phyloP scores from a whole-genome alignment of 768 basidiomycete genomes.

The Suillus hirtellus region DNA sequence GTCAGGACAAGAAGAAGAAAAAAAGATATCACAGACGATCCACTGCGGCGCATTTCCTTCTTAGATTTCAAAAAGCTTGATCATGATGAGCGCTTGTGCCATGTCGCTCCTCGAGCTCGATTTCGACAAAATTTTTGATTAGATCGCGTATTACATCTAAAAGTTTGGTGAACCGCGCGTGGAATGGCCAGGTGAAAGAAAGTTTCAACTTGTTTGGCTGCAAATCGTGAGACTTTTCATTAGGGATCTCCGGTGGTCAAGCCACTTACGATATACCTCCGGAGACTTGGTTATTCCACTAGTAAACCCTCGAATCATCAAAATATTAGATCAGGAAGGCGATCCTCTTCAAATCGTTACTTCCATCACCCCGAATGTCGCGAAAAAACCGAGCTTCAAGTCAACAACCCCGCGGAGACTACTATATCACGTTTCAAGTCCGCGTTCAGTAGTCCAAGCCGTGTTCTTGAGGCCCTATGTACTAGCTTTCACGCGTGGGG shows the following conservation, averaged over 20 bases:
- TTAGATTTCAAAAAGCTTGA: not conserved
- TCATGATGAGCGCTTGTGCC: not conserved
- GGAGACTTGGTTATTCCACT: slow-evolving; percentile 5
- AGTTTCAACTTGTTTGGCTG: slow-evolving; percentile 8
- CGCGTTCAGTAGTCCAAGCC: not conserved
- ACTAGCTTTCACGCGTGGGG: not conserved
- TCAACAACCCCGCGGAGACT: not conserved
- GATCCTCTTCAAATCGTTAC: not conserved
- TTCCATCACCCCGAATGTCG: not conserved
- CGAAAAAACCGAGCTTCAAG: not conserved
- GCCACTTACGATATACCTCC: slow-evolving; percentile 8
- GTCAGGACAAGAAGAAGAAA: slow-evolving; percentile 1
- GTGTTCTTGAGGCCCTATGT: not conserved
- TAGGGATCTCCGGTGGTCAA: slow-evolving; percentile 6
- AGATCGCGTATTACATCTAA: slow-evolving; percentile 4
- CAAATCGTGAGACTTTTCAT: slow-evolving; percentile 15
- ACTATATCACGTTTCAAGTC: not conserved
- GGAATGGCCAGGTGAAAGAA: slow-evolving; percentile 4
- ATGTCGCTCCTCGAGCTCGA: not conserved
- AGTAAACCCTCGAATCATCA: too few relatives aligned
- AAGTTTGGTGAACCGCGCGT: not conserved
- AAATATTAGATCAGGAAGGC: not conserved
- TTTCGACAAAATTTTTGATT: not conserved
- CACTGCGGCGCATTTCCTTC: slow-evolving; percentile 5
- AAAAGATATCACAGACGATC: slow-evolving; percentile 20